phyloP scores from a whole-genome alignment of 208 protist species.

The Trypanosoma melophagium region DNA sequence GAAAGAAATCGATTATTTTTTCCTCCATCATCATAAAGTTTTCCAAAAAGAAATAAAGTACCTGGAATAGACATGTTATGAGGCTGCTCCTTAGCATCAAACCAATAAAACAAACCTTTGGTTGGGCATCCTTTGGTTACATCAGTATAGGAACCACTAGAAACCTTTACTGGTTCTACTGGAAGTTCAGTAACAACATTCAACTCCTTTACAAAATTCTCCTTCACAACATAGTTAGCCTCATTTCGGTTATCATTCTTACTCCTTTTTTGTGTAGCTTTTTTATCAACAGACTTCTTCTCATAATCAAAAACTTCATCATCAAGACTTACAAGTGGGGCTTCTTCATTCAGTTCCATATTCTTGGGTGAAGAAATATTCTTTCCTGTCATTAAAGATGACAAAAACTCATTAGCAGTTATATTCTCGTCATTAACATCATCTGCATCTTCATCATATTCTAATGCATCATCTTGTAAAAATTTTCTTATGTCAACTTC shows the following conservation, averaged over 20 bases:
- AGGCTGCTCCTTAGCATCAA: constrained; percentile 87
- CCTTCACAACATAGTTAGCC: constrained; percentile 33
- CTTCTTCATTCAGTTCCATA: not conserved
- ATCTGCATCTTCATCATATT: constrained; percentile 38
- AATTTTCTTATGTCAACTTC: constrained; percentile 53
- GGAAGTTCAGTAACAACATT: constrained; percentile 27
- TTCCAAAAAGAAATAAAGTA: constrained; percentile 91
- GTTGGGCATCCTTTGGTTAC: not conserved
- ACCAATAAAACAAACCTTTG: constrained; percentile 54
- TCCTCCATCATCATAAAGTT: constrained; percentile 43
- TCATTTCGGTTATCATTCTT: not conserved
- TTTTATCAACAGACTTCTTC: constrained; percentile 5
- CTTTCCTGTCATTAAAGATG: constrained; percentile 18
- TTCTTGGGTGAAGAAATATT: not conserved
- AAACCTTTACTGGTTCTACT: not conserved
- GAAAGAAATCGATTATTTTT: constrained; percentile 42
- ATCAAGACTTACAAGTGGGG: constrained; percentile 20
- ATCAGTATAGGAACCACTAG: not conserved
- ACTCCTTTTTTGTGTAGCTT: constrained; percentile 6
- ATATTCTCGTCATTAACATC: constrained; percentile 22
- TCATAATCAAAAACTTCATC: constrained; percentile 36
- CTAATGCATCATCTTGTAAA: constrained; percentile 39
- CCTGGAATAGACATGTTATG: constrained; percentile 66
- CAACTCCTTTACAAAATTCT: constrained; percentile 25
- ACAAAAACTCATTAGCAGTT: constrained; percentile 26